These are phyloP conservation scores for Fraxinus velutina DNA, from an alignment of 305 asterid species.

Conservation along the genomic window DNA sequence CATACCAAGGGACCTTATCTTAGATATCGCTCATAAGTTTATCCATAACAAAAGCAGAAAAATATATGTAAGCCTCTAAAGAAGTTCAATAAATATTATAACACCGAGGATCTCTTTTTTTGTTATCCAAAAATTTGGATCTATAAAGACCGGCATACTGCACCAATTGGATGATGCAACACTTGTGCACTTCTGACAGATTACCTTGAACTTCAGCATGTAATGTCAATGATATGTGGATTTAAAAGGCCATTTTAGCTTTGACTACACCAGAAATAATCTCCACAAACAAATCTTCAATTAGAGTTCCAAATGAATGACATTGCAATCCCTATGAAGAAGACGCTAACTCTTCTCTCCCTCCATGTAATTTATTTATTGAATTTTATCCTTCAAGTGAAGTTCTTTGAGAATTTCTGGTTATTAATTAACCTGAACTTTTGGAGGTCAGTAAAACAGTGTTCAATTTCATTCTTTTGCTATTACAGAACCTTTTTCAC, in stretches of 20 bases:
- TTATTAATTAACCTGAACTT: background rate
- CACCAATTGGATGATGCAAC: background rate
- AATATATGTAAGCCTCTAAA: background rate
- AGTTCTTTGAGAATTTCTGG: background rate
- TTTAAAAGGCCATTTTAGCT: background rate
- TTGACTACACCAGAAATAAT: background rate
- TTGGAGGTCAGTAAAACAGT: background rate
- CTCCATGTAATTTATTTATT: background rate
- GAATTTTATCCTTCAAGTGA: background rate
- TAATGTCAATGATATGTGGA: background rate
- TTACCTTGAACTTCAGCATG: background rate
- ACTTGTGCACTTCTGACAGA: background rate
- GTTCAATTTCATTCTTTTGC: background rate
- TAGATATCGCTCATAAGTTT: background rate
- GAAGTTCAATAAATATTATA: background rate
- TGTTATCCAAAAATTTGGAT: background rate
- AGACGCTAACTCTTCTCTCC: background rate
- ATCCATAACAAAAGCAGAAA: background rate
- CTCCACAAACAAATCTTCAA: background rate
- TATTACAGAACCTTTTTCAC: background rate
- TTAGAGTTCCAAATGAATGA: background rate
- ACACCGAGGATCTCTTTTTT: background rate
- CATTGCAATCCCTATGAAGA: background rate
- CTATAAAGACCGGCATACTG: background rate
- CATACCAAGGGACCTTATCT: background rate